Conservation (phyloP, 2,329 filamentous ascomycete genomes). For the Arthrobotrys conoides region DNA sequence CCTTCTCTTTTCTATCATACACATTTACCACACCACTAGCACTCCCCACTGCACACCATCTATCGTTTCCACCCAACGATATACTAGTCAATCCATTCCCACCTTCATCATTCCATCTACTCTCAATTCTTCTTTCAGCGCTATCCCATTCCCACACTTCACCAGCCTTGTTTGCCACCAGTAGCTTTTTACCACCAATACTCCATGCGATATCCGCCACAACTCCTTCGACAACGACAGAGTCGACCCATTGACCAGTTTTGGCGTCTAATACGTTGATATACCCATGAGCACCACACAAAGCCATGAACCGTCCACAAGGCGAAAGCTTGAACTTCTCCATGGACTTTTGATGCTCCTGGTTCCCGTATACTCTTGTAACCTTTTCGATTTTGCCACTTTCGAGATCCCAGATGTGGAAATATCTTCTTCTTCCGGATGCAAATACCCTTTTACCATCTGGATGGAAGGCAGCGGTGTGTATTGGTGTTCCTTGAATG, state of each 20-base stretch:
- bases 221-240: constrained; percentile 86
- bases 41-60: constrained; percentile 90
- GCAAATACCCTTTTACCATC: constrained; percentile 86
- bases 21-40: constrained; percentile 91
- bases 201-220: constrained; percentile 90
- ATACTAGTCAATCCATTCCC: constrained; percentile 87
- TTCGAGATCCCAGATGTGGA: constrained; percentile 92
- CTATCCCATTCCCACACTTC: constrained; percentile 92
- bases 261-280: constrained; percentile 85
- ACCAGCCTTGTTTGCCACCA: constrained; percentile 86
- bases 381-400: constrained; percentile 87
- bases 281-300: constrained; percentile 83
- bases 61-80: constrained; percentile 83
- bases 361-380: constrained; percentile 79
- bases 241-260: constrained; percentile 88
- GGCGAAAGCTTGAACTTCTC: constrained; percentile 90
- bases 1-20: constrained; percentile 79
- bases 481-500: constrained; percentile 84
- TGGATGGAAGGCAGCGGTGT: constrained; percentile 83
- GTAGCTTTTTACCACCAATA: constrained; percentile 82
- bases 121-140: constrained; percentile 77
- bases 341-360: constrained; percentile 82
- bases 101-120: constrained; percentile 90
- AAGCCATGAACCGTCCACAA: constrained; percentile 85
- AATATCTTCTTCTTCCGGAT: constrained; percentile 87